These are phyloP conservation scores for Myochromella boudieri DNA, from an alignment of 768 basidiomycete genomes.

Conservation along the genomic window DNA sequence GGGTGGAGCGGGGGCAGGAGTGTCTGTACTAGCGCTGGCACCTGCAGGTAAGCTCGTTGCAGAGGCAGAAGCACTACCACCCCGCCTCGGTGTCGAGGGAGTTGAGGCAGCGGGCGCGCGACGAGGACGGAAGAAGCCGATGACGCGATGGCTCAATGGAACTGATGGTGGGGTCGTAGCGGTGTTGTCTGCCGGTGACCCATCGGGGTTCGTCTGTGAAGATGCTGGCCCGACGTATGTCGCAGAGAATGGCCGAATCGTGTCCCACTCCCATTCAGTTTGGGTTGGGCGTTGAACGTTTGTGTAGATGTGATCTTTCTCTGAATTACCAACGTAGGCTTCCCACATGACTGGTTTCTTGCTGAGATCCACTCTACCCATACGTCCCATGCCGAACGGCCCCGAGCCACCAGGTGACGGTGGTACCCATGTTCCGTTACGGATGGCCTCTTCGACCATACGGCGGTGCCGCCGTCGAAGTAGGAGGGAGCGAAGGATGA, in stretches of 20 bases:
- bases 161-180: background rate
- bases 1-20: background rate
- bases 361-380: constrained; percentile 35
- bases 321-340: constrained; percentile 32
- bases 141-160: background rate
- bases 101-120: background rate
- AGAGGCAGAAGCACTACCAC: background rate
- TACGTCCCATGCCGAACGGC: constrained; percentile 11
- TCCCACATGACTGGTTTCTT: constrained; percentile 52
- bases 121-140: constrained; percentile 1
- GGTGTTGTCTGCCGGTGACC: background rate
- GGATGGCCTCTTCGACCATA: constrained; percentile 62
- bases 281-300: background rate
- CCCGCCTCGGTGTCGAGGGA: background rate
- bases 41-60: background rate
- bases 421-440: constrained; percentile 61
- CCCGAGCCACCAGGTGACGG: constrained; percentile 25
- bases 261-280: constrained; percentile 30
- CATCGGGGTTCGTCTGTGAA: background rate
- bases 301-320: background rate
- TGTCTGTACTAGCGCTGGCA: background rate
- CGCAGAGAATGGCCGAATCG: constrained; percentile 33
- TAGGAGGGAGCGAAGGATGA: constrained; percentile 63
- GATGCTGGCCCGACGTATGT: constrained; percentile 19
- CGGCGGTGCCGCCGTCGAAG: constrained; percentile 61